Conservation (phyloP, 2,329 filamentous ascomycete genomes). For the Diaporthe nobilis region DNA sequence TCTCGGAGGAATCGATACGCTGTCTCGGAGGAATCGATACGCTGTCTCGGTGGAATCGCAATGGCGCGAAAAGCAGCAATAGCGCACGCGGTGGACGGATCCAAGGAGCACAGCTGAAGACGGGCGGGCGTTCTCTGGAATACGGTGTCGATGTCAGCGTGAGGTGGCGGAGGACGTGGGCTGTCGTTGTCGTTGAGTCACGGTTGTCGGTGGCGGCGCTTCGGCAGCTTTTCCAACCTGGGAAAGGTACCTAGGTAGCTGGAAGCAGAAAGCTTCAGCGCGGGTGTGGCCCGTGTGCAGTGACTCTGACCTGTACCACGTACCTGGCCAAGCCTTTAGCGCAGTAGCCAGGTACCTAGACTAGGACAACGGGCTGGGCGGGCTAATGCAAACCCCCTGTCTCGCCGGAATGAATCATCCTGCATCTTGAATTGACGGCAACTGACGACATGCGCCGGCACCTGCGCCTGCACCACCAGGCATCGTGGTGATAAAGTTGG, state of each 20-base stretch:
- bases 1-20: background rate
- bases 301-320: background rate
- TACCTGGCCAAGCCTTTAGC: background rate
- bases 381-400: slow-evolving; percentile 12
- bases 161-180: background rate
- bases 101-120: background rate
- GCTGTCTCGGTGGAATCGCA: background rate
- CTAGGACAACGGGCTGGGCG: background rate
- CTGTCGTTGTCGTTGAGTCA: background rate
- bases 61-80: too few relatives aligned
- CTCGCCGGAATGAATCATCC: slow-evolving; percentile 33
- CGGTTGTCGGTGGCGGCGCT: background rate
- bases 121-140: background rate
- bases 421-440: slow-evolving; percentile 31
- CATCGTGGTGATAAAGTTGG: slow-evolving; percentile 1
- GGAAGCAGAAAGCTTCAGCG: slow-evolving; percentile 1
- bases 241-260: background rate
- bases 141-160: background rate
- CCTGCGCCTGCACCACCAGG: background rate
- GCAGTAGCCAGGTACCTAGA: background rate
- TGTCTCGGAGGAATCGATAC: background rate
- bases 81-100: background rate
- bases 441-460: slow-evolving; percentile 1
- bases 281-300: slow-evolving; percentile 6
- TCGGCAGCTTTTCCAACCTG: background rate